Evolutionary conservation across 75 land plant species (phyloP), one percentile per base, ranked within the genome.

Genomic region (Picea sitchensis): DNA sequence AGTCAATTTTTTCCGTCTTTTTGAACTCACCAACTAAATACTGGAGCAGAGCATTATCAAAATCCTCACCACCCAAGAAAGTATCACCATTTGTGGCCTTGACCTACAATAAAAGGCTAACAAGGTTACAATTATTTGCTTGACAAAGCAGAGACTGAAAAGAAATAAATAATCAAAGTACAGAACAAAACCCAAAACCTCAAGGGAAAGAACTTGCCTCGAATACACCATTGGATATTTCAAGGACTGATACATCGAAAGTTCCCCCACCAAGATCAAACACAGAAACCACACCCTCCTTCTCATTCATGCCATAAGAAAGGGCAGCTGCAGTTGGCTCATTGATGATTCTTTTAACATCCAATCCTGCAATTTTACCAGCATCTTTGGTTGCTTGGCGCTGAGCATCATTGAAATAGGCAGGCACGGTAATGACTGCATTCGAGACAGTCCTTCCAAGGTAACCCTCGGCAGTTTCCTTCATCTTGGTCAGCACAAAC

Each of bases 301-400:
- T 92, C 62, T 84, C 78, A 69, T 91, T 90, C 85, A 87, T 77
- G 12, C 94, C 93, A 80, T 91, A 92, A 7, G 94, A 86, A 30
- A 92, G 84, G 13, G 93, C 87, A 38, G 94, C 94, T 38, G 93
- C 93, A 57, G 93, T 91, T 4, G 93, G 93, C 59, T 91, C 93
- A 80, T 91, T 90, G 41, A 91, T 91, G 47, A 92, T 91, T 20
- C 93, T 65, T 5, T 73, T 78, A 59, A 92, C 94, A 34, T 92
- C 90, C 31, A 92, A 79, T 0, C 93, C 93, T 64, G 92, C 93
- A 68, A 91, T 92, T 64, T 87, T 80, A 41, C 94, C 94, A 44
- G 90, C 94, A 86, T 91, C 94, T 71, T 92, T 91, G 58, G 93
- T 88, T 54, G 93, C 93, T 23, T 88, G 93, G 20, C 92, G 84